Evolutionary conservation across 176 grass and related monocot genomes (phyloP), one percentile per base, ranked within the genome.

Genomic region (Musa troglodytarum): DNA sequence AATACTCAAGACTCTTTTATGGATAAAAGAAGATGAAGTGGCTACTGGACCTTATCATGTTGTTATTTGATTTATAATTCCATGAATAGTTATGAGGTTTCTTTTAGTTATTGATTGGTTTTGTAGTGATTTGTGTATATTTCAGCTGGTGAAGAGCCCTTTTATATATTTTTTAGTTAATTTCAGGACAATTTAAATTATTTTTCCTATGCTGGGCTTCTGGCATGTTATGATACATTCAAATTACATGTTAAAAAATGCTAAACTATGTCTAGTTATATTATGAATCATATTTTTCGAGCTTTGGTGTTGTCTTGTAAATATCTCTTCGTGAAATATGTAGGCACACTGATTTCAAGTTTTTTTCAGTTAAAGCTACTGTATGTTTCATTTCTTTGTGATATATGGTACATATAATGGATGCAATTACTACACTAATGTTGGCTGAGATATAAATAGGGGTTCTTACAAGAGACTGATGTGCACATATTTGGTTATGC

Each of bases 401-500:
- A 43, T 43, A 43, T 43, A 43, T 43, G 34, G 50, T 52, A 16
- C 67, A 56, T 53, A 56, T 76, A 64, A 63, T 16, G 65, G 26
- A 59, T 73, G 55, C 26, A 59, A 21, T 72, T 50, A 68, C 75
- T 23, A 59, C 52, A 59, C 43, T 54, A 58, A 56, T 53, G 57
- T 70, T 85, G 14, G n/a, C 21, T 77, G 51, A 24, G 54, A 8
- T 68, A 22, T 52, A 74, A 61, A 43, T 81, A 97, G 93, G 88
- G 90, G 64, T 97, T 97, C 64, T 56, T 97, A 74, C 86, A 91
- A 81, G 75, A 88, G 20, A 82, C 84, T 61, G 90, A 94, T 77
- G 86, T 98, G 56, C 88, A 85, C 81, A 98, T 98, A 82, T 89
- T 98, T 86, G 90, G 95, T 50, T 98, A 98, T 76, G 95, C 95